phyloP scores from a whole-genome alignment of 202 grass and related monocot species.

The Zizania palustris region DNA sequence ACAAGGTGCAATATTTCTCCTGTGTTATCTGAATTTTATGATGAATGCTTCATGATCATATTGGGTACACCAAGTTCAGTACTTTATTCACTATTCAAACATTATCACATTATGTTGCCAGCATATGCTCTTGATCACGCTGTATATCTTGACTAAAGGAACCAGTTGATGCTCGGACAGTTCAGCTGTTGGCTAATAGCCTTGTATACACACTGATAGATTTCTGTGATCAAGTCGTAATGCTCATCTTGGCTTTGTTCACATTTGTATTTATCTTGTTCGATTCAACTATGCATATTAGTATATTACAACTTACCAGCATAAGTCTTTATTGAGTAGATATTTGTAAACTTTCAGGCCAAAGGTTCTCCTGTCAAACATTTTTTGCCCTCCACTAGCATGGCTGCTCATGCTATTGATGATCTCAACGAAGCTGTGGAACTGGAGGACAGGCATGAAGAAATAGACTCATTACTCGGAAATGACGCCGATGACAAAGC shows the following conservation, averaged over 20 bases:
- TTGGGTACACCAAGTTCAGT: background rate
- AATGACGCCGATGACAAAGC: constrained; percentile 43
- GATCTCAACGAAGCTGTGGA: constrained; percentile 66
- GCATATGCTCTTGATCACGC: background rate
- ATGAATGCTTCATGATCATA: background rate
- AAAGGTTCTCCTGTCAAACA: constrained; percentile 60
- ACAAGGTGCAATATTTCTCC: constrained; percentile 54
- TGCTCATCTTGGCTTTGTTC: background rate
- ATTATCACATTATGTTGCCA: background rate
- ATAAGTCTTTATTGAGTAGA: constrained; percentile 24
- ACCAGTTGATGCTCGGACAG: constrained; percentile 3
- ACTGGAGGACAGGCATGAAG: constrained; percentile 60
- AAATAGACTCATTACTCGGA: constrained; percentile 38
- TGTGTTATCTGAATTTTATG: constrained; percentile 1
- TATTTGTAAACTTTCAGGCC: constrained; percentile 52
- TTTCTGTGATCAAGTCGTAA: background rate
- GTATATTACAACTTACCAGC: background rate
- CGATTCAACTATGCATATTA: background rate
- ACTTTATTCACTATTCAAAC: constrained; percentile 22
- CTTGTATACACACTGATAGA: background rate
- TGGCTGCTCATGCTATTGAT: constrained; percentile 69
- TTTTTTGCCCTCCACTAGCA: constrained; percentile 65
- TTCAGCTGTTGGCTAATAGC: background rate
- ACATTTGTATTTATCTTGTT: constrained; percentile 9
- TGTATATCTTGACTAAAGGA: background rate